Evolutionary conservation across 768 basidiomycete genomes (phyloP).

Genomic region (Serendipita sp.): DNA sequence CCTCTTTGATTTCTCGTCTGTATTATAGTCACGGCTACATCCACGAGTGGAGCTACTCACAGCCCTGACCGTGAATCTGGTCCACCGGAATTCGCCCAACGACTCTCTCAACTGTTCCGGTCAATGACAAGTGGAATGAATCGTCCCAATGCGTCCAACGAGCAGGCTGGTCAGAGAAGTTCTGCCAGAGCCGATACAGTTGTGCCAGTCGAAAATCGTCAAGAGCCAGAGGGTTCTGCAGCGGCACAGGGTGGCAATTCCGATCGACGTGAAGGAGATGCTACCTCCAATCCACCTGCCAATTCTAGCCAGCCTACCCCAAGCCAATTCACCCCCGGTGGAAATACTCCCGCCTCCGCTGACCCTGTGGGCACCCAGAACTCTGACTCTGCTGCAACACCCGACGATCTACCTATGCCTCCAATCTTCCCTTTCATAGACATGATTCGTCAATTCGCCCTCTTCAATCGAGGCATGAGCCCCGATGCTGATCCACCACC

Average conservation of each 20-base stretch:
- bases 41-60: too few relatives aligned
- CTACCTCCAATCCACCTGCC: not conserved
- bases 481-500: constrained; percentile 29
- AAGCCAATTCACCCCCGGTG: not conserved
- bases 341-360: not conserved
- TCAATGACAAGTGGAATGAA: not conserved
- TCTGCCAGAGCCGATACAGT: too few relatives aligned
- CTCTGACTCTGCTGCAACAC: not conserved
- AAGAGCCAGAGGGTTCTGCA: too few relatives aligned
- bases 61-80: not conserved
- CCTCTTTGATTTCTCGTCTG: not conserved
- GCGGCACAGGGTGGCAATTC: too few relatives aligned
- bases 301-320: not conserved
- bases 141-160: too few relatives aligned
- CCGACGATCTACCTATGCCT: not conserved
- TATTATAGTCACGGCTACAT: not conserved
- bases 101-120: not conserved
- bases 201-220: too few relatives aligned
- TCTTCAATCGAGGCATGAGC: constrained; percentile 14
- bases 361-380: not conserved
- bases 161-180: too few relatives aligned
- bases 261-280: too few relatives aligned
- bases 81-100: not conserved
- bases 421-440: not conserved
- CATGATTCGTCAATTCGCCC: not conserved